Conservation (phyloP, 2,329 filamentous ascomycete species). For the Botrytis elliptica region DNA sequence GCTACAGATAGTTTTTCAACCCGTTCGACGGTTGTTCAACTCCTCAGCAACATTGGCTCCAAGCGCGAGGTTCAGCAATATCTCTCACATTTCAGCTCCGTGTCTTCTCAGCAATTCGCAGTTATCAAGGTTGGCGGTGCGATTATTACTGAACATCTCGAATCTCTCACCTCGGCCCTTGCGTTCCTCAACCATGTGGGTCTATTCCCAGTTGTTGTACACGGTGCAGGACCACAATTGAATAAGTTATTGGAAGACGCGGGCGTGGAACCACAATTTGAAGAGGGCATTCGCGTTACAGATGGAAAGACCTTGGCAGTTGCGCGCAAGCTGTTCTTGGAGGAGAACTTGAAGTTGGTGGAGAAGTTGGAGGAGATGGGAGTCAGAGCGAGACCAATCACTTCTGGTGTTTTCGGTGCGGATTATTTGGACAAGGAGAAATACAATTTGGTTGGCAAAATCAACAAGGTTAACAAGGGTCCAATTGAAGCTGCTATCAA, state of each 20-base stretch:
- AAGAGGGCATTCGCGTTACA: conserved; percentile 93
- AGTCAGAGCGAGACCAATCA: conserved; percentile 84
- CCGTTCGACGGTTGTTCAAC: conserved; percentile 79
- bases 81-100: conserved; percentile 93
- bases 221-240: conserved; percentile 91
- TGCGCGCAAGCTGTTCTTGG: conserved; percentile 87
- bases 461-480: conserved; percentile 85
- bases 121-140: conserved; percentile 98
- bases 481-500: conserved; percentile 90
- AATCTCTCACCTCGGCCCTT: conserved; percentile 84
- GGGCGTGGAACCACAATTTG: conserved; percentile 91
- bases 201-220: conserved; percentile 91
- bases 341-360: conserved; percentile 91
- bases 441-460: conserved; percentile 93
- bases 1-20: conserved; percentile 46
- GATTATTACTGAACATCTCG: conserved; percentile 90
- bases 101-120: conserved; percentile 94
- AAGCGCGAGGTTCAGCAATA: conserved; percentile 97
- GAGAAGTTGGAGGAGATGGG: conserved; percentile 88
- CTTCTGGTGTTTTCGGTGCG: conserved; percentile 83
- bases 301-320: conserved; percentile 92
- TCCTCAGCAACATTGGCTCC: conserved; percentile 92
- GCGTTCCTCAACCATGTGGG: conserved; percentile 94
- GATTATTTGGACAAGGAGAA: conserved; percentile 96
- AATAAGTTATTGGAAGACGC: conserved; percentile 88